Conservation (phyloP, 805 yeast species). For the Monosporozyma unispora region DNA sequence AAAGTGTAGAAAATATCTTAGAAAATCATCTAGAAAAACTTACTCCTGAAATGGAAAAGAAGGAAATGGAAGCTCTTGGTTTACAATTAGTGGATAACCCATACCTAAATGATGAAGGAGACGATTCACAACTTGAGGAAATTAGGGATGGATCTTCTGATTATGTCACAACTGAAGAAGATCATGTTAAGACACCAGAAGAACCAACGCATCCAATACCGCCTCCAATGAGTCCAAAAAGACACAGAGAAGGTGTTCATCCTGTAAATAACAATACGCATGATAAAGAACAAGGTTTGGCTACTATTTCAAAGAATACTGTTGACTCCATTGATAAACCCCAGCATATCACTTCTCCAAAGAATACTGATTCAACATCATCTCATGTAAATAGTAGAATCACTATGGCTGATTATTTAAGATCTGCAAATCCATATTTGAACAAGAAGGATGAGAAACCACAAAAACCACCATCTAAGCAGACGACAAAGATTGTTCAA, state of each 20-base stretch:
- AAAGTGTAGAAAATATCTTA: background rate
- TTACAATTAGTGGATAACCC: background rate
- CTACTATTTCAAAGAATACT: background rate
- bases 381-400: background rate
- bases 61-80: background rate
- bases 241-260: background rate
- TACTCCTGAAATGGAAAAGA: background rate
- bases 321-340: background rate
- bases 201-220: conserved; percentile 5
- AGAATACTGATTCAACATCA: background rate
- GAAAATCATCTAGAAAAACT: background rate
- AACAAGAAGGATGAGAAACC: background rate
- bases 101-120: background rate
- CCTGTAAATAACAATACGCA: background rate
- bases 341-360: background rate
- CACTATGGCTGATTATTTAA: conserved; percentile 41
- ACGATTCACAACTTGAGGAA: background rate
- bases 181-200: background rate
- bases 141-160: background rate
- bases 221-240: conserved; percentile 3
- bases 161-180: conserved; percentile 2
- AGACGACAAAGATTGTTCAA: background rate
- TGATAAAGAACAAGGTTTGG: background rate
- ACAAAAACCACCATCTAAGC: background rate
- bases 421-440: conserved; percentile 32